A percentile compares a stretch with the other conserved stretches of the same genome.
Conservation (phyloP, 1,139 yeast genomes). For the Protomyces lactucae-debilis region DNA sequence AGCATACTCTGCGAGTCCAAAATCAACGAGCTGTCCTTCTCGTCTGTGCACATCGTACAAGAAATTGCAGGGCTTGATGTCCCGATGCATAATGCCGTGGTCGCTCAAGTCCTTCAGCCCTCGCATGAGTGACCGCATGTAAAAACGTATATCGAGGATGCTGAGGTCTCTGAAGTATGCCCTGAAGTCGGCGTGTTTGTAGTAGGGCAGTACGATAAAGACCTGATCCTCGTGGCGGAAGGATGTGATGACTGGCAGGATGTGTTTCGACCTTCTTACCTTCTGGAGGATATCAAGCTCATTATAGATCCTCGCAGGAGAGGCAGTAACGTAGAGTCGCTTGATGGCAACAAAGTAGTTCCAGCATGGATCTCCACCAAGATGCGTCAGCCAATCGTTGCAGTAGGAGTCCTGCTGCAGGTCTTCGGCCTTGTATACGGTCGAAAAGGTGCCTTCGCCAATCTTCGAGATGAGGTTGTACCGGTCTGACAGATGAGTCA, state of each 20-base stretch:
- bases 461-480: constrained; percentile 74
- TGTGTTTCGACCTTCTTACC: constrained; percentile 62
- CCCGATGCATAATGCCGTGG: constrained; percentile 77
- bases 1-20: constrained; percentile 71
- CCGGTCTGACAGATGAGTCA: constrained; percentile 35
- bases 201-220: constrained; percentile 84
- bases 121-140: constrained; percentile 71
- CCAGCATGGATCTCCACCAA: constrained; percentile 6
- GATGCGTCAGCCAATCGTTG: constrained; percentile 22
- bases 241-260: constrained; percentile 87
- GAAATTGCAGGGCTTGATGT: constrained; percentile 77
- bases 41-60: constrained; percentile 70
- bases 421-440: constrained; percentile 85
- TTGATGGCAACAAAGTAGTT: constrained; percentile 76
- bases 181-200: constrained; percentile 85
- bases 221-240: constrained; percentile 85
- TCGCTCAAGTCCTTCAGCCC: constrained; percentile 73
- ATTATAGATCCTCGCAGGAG: constrained; percentile 83
- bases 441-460: constrained; percentile 88
- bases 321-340: constrained; percentile 89
- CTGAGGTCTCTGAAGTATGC: constrained; percentile 72
- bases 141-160: constrained; percentile 69
- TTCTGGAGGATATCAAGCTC: constrained; percentile 73
- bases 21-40: constrained; percentile 82
- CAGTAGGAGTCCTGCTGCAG: constrained; percentile 37